Conservation (phyloP, 176 grass and related monocot genomes). For the Neostapfia colusana region DNA sequence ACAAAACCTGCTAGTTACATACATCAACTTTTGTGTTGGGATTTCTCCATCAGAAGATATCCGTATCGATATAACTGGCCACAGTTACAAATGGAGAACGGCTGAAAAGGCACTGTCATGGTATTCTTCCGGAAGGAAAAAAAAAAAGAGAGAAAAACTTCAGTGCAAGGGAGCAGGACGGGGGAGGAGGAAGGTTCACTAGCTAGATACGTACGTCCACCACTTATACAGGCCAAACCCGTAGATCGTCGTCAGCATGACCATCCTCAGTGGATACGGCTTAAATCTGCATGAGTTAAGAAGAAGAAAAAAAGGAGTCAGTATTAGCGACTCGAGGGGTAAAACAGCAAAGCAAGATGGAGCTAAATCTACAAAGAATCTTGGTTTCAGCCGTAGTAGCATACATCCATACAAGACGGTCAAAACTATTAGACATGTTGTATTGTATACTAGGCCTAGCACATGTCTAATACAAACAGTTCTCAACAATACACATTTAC, state of each 20-base stretch:
- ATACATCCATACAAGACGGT: background rate
- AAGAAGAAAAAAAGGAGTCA: background rate
- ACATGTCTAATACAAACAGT: background rate
- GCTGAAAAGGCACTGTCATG: slow-evolving; percentile 22
- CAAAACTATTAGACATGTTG: background rate
- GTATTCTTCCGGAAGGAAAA: slow-evolving; percentile 1
- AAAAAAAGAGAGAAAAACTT: slow-evolving; percentile 5
- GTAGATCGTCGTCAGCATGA: slow-evolving; percentile 61
- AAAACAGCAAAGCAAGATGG: background rate
- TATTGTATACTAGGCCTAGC: no score
- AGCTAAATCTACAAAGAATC: background rate
- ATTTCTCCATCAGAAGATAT: slow-evolving; percentile 17
- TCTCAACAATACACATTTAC: background rate
- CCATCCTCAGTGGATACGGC: slow-evolving; percentile 71
- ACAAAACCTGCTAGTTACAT: slow-evolving; percentile 36
- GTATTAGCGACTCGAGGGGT: background rate
- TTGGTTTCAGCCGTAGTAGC: background rate
- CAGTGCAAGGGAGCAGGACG: background rate
- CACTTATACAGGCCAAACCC: slow-evolving; percentile 86
- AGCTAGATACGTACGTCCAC: slow-evolving; percentile 91
- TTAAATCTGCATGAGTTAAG: slow-evolving; percentile 63
- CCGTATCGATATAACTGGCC: slow-evolving; percentile 33
- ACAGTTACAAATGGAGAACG: slow-evolving; percentile 10
- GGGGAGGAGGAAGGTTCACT: slow-evolving; percentile 8
- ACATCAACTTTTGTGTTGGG: slow-evolving; percentile 34